Evolutionary conservation across 1,284 basidiomycete species (phyloP).

Genomic region (Pholiota adiposa): DNA sequence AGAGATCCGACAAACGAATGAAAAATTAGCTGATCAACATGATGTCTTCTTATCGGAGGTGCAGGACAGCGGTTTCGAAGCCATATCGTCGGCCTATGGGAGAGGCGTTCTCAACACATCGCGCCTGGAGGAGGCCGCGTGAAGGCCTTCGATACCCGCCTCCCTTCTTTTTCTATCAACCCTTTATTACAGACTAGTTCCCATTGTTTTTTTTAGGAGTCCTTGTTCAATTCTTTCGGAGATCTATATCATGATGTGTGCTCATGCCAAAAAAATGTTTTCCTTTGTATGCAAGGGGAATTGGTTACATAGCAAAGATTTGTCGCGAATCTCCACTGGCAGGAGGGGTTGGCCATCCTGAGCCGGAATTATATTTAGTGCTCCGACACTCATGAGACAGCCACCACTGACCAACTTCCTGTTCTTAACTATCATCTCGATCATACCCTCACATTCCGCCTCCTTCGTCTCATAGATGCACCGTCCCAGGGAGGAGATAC

Average conservation of each 20-base stretch:
- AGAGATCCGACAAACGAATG: slow-evolving; percentile 86
- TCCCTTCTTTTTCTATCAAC: not conserved
- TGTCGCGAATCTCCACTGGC: too few relatives aligned
- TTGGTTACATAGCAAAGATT: too few relatives aligned
- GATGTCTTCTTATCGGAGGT: slow-evolving; percentile 90
- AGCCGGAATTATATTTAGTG: not conserved
- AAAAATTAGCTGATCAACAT: slow-evolving; percentile 82
- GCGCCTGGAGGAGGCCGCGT: slow-evolving; percentile 27
- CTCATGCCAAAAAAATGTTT: too few relatives aligned
- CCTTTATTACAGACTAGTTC: not conserved
- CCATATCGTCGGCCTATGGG: slow-evolving; percentile 82
- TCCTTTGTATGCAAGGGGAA: too few relatives aligned
- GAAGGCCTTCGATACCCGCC: not conserved
- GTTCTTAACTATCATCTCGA: not conserved
- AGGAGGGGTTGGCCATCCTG: too few relatives aligned
- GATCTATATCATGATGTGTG: too few relatives aligned
- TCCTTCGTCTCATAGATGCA: not conserved
- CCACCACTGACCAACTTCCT: not conserved
- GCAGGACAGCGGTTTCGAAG: slow-evolving; percentile 81
- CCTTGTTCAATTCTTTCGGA: too few relatives aligned
- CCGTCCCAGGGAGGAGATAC: not conserved
- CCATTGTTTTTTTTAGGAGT: too few relatives aligned
- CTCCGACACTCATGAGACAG: not conserved
- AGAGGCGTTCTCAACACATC: slow-evolving; percentile 68
- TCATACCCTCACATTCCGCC: not conserved